A percentile compares a stretch with the other conserved stretches of the same genome.
These are phyloP conservation scores for Patellifolia procumbens DNA, from an alignment of 179 eudicot genomes.

Conservation along the genomic window DNA sequence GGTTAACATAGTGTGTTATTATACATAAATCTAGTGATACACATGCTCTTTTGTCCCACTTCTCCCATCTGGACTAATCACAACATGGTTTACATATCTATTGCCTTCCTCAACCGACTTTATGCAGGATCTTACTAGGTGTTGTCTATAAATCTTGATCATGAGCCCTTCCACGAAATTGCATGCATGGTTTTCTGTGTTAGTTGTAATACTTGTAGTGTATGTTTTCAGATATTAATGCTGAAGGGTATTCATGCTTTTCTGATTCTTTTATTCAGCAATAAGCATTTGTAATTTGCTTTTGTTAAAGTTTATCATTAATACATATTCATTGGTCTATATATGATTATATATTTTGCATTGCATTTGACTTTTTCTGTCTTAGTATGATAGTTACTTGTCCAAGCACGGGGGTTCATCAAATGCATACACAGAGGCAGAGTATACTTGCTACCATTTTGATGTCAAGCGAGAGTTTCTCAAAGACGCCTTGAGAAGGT, in stretches of 20 bases:
- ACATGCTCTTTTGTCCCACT: not conserved
- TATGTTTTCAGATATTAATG: not conserved
- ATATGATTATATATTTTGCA: not conserved
- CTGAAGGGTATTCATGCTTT: not conserved
- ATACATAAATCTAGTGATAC: not conserved
- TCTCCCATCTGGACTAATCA: not conserved
- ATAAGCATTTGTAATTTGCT: not conserved
- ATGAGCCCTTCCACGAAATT: not conserved
- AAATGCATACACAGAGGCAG: constrained; percentile 96
- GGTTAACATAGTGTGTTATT: not conserved
- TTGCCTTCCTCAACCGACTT: not conserved
- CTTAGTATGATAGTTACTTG: constrained; percentile 94
- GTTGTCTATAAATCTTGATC: not conserved
- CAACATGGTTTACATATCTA: not conserved
- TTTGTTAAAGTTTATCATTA: not conserved
- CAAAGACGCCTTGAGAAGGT: constrained; percentile 82
- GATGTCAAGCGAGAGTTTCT: constrained; percentile 89
- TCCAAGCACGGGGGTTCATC: constrained; percentile 98
- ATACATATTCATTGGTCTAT: not conserved
- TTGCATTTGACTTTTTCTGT: constrained; percentile 36
- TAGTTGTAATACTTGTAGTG: not conserved
- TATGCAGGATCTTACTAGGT: not conserved
- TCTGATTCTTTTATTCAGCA: not conserved
- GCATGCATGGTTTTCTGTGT: not conserved
- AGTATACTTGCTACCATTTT: constrained; percentile 95